Evolutionary conservation across 2,329 filamentous ascomycete species (phyloP).

Genomic region (Colletotrichum cordylinicola): DNA sequence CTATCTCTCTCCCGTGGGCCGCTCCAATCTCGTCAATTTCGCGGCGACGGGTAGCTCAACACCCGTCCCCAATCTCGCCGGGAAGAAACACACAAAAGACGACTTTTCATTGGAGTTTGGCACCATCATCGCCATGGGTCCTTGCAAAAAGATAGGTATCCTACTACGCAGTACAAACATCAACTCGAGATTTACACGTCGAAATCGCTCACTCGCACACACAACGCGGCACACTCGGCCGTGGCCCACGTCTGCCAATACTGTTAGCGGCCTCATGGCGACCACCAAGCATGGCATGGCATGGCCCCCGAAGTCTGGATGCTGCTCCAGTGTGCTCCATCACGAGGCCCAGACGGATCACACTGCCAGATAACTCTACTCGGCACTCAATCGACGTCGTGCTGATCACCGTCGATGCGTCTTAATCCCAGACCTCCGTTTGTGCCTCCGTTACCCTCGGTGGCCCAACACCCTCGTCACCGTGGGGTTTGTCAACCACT

Average conservation of each 20-base stretch:
- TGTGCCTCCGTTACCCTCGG: neutral
- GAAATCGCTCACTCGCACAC: neutral
- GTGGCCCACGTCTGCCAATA: neutral
- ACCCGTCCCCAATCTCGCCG: neutral
- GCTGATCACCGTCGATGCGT: neutral
- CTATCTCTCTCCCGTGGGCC: neutral
- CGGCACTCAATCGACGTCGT: neutral
- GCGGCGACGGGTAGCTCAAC: neutral
- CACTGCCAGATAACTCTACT: neutral
- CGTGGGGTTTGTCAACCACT: neutral
- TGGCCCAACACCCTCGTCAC: neutral
- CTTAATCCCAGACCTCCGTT: slow-evolving; percentile 5
- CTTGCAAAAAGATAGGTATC: neutral
- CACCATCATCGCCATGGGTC: neutral
- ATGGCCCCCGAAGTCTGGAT: neutral
- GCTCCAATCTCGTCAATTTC: slow-evolving; percentile 1
- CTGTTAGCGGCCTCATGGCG: neutral
- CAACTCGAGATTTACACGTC: neutral
- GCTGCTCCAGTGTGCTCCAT: neutral
- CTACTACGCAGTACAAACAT: neutral
- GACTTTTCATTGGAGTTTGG: neutral
- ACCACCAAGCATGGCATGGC: neutral
- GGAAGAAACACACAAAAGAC: neutral
- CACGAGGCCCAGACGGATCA: neutral
- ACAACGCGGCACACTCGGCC: neutral